A percentile compares a stretch with the other conserved stretches of the same genome.
These are phyloP conservation scores for Apiotrichum akiyoshidainum DNA, from an alignment of 1,284 basidiomycete genomes.

Conservation along the genomic window DNA sequence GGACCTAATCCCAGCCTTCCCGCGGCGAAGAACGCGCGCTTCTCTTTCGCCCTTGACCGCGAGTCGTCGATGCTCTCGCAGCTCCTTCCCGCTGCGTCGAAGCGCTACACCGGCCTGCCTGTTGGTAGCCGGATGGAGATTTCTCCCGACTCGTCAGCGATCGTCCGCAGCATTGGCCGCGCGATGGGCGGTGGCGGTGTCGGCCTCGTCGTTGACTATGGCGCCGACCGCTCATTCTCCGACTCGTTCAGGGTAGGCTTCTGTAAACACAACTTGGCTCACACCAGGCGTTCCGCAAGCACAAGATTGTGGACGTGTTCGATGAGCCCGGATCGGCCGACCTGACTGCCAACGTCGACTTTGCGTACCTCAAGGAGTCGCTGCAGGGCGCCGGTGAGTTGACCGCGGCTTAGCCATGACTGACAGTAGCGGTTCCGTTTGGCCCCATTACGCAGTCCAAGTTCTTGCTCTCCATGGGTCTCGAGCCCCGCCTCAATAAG, in stretches of 20 bases:
- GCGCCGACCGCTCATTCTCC: slow-evolving; percentile 66
- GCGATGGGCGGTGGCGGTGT: slow-evolving; percentile 65
- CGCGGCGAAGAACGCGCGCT: slow-evolving; percentile 30
- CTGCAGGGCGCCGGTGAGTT: slow-evolving; percentile 62
- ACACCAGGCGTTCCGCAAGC: slow-evolving; percentile 77
- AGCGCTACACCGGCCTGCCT: slow-evolving; percentile 65
- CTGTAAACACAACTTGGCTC: neutral
- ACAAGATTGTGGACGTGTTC: slow-evolving; percentile 82
- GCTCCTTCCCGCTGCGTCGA: slow-evolving; percentile 66
- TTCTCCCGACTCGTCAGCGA: slow-evolving; percentile 65
- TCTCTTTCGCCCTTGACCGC: slow-evolving; percentile 67
- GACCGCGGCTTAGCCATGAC: neutral
- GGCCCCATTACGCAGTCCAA: slow-evolving; percentile 66
- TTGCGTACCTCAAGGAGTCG: slow-evolving; percentile 78
- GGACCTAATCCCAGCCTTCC: slow-evolving; percentile 12
- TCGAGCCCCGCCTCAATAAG: slow-evolving; percentile 61
- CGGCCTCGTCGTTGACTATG: slow-evolving; percentile 88
- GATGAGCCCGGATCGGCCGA: slow-evolving; percentile 82
- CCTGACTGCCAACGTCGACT: slow-evolving; percentile 94
- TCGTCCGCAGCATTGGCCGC: slow-evolving; percentile 64
- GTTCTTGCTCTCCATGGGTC: slow-evolving; percentile 70
- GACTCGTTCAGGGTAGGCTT: slow-evolving; percentile 72
- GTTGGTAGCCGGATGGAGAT: slow-evolving; percentile 73
- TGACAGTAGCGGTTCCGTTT: slow-evolving; percentile 53
- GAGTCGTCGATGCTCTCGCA: slow-evolving; percentile 63